Evolutionary conservation across 2,329 filamentous ascomycete genomes (phyloP).

Genomic region (Aureobasidium sp.): DNA sequence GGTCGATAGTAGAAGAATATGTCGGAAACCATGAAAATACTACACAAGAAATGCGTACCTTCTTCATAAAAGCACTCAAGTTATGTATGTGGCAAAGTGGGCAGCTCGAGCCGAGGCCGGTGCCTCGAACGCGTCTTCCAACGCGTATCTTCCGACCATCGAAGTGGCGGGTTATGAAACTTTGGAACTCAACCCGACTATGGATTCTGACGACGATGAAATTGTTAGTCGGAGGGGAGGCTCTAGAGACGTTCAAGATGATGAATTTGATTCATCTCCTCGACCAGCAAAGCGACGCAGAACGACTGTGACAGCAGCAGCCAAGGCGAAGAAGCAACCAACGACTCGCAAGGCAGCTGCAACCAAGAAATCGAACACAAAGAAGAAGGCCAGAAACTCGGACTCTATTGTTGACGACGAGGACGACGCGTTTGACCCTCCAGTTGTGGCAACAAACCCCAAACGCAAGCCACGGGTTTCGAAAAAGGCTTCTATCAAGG

Average conservation of each 20-base stretch:
- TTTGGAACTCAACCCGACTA: background rate
- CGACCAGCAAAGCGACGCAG: slow-evolving; percentile 27
- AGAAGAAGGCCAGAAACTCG: background rate
- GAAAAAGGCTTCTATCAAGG: background rate
- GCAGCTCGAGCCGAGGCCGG: background rate
- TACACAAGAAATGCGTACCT: background rate
- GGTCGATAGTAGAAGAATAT: slow-evolving; percentile 20
- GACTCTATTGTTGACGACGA: background rate
- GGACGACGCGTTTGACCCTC: slow-evolving; percentile 13
- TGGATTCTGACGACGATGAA: background rate
- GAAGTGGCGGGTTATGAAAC: slow-evolving; percentile 3
- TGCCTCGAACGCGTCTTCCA: slow-evolving; percentile 12
- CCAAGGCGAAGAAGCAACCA: slow-evolving; percentile 20
- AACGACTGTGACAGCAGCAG: slow-evolving; percentile 15
- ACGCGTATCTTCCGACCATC: background rate
- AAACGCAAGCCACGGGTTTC: slow-evolving; percentile 6
- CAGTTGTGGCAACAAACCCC: background rate
- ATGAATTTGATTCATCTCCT: slow-evolving; percentile 27
- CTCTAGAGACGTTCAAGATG: background rate
- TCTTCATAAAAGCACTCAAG: background rate
- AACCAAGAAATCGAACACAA: slow-evolving; percentile 4
- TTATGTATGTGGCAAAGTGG: background rate
- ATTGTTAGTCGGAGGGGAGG: background rate
- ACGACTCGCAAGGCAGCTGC: background rate
- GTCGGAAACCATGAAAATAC: background rate